Base-by-base conservation (phyloP, 768 basidiomycete species). In the Kockovaella imperatae region DNA sequence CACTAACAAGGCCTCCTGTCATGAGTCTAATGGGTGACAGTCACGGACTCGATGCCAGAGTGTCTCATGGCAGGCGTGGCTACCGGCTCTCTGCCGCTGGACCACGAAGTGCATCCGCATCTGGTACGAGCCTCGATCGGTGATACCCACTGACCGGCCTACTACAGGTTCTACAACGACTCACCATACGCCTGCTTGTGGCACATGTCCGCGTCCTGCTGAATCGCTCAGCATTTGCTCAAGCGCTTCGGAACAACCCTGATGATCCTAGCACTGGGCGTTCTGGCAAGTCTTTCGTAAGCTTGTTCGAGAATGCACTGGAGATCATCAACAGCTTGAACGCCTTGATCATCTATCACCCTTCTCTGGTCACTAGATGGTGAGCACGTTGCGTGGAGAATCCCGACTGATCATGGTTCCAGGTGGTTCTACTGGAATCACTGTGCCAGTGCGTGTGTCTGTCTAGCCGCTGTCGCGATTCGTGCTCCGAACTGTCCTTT, bases 271-370 rank as follows among this genome's bases (percentile, higher is more conserved):
- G 57, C 17, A 46, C 47, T 6, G 50, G 57, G 21, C 58, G 63
- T 34, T 50, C 60, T 24, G 61, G 60, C 1, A 35, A 47, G 3
- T 53, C 52, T 21, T 71, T 71, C 45, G 28, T 60, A 3, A 63
- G 58, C 14, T 49, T 69, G 1, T 71, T 63, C 42, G 65, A 67
- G 42, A 56, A 54, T 21, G 65, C 67, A 5, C 63, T 59, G 26
- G 67, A 71, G 42, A 66, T 71, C 20, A 60, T 71, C 20, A 54
- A 59, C 42, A 56, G 65, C n/a, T 64, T 68, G 36, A 61, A 66
- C 48, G 59, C 59, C 23, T 40, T 64, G 40, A 57, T 71, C 18
- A 58, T 71, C 14, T 71, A 67, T 44, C 69, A 69, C 40, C 69
- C 64, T 17, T 57, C 57, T 7, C 38, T 71, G 25, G 54, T 69